Base-by-base conservation (phyloP, 495 filamentous ascomycete species). In the Aspergillus saccharolyticus region DNA sequence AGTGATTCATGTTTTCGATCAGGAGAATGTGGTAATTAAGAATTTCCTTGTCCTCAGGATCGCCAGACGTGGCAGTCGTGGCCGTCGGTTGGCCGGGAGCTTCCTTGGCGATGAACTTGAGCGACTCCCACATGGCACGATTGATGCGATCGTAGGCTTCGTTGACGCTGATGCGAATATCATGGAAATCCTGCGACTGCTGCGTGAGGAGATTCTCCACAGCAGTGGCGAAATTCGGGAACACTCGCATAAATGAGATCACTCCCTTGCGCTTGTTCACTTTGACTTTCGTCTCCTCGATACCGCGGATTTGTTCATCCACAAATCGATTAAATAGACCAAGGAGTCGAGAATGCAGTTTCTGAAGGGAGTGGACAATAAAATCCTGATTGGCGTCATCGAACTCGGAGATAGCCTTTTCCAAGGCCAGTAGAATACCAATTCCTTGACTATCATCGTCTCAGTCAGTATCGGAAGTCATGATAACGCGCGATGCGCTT, bases 1-100 rank as follows among this genome's bases (percentile, higher is more conserved):
- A 96, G 68, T 96, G 91, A 68, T 96, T 94, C 93, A 97, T 96
- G 68, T 97, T 97, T 70, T 97, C 93, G 58, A 97, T 97, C 30
- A 97, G 81, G 49, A 96, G 81, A 63, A 97, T 96, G 68, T 97
- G 91, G 73, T 96, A 96, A 68, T 97, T 97, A 19, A 97, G 80
- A 16, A 89, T 85, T 67, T 96, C 93, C 70, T 97, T 97, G 68
- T 97, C 93, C 64, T 97, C 93, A 4, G 85, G 81, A 63, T 89
- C 86, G 17, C 82, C 78, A 5, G 72, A 82, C 57, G 82, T 80
- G 46, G 84, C 80, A n/a, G 74, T 67, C 42, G 70, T 67, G 16
- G 65, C 86, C 4, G 71, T 62, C 5, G 66, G 64, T 60, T 77
- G 76, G 4, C 84, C 80, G 0, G 93, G 93, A 48, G 86, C 89